Conservation (phyloP, 768 basidiomycete genomes). For the Imleria badia region DNA sequence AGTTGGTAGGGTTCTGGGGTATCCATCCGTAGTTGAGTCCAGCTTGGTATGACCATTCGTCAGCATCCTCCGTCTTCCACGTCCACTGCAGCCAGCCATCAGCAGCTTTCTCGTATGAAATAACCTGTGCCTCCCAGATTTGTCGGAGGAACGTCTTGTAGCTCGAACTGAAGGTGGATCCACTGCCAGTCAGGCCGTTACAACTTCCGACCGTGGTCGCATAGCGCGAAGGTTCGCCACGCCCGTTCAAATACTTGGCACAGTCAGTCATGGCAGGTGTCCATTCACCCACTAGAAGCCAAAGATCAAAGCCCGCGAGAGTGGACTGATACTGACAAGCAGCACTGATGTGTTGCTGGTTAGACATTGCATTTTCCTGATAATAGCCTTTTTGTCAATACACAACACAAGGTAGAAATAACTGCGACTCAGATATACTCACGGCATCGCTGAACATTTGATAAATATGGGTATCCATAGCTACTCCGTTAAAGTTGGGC, state of each 20-base stretch:
- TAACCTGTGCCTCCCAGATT: constrained; percentile 83
- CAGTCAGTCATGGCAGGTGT: constrained; percentile 77
- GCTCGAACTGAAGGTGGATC: constrained; percentile 64
- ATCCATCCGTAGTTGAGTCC: constrained; percentile 85
- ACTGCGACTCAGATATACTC: constrained; percentile 22
- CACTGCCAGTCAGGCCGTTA: constrained; percentile 68
- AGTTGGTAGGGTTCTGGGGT: constrained; percentile 54
- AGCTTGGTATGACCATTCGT: constrained; percentile 89
- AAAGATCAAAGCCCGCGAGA: constrained; percentile 59
- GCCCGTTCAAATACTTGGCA: constrained; percentile 64
- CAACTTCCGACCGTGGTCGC: constrained; percentile 79
- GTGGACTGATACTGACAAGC: constrained; percentile 52
- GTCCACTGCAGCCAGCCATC: constrained; percentile 81
- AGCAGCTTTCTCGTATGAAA: constrained; percentile 60
- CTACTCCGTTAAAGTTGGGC: constrained; percentile 61
- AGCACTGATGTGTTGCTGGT: constrained; percentile 55
- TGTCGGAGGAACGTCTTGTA: constrained; percentile 84
- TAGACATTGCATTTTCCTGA: constrained; percentile 46
- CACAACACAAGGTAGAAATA: neutral
- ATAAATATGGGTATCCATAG: constrained; percentile 80
- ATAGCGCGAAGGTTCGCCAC: constrained; percentile 65
- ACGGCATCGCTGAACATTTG: constrained; percentile 68
- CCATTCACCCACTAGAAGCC: constrained; percentile 90
- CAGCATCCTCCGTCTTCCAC: constrained; percentile 80
- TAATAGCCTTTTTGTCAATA: constrained; percentile 20